A percentile compares a stretch with the other conserved stretches of the same genome.
phyloP scores from a whole-genome alignment of 148 eudicot genomes.

The Chenopodium quinoa region DNA sequence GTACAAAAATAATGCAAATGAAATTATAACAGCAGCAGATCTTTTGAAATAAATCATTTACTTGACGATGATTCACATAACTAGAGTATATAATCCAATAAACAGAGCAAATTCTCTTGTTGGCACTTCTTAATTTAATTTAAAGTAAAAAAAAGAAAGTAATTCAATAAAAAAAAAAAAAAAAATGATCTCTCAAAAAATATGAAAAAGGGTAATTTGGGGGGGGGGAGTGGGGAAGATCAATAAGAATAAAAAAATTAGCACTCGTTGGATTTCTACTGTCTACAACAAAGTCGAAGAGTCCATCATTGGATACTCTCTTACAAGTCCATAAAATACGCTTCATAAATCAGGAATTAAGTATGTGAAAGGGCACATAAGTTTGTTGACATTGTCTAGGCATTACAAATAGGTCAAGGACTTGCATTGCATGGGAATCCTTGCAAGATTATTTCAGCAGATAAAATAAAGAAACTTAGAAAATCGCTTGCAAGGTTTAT shows the following conservation, averaged over 20 bases:
- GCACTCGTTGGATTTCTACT: background rate
- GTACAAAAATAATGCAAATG: background rate
- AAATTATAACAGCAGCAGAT: background rate
- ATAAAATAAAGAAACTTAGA: background rate
- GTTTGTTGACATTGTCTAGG: background rate
- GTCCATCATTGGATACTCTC: background rate
- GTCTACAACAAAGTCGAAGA: background rate
- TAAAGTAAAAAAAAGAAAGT: too few species aligned
- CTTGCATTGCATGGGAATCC: background rate
- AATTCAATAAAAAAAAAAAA: too few species aligned
- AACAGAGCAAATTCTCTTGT: background rate
- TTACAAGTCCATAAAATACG: background rate
- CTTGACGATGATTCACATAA: background rate
- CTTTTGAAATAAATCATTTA: background rate
- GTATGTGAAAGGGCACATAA: background rate
- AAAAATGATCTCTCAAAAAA: too few species aligned
- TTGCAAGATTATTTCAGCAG: background rate
- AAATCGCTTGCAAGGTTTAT: background rate
- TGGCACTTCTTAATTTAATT: background rate
- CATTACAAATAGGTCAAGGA: background rate
- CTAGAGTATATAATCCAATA: background rate
- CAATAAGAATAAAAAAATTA: too few species aligned
- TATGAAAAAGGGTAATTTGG: too few species aligned
- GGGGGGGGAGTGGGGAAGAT: too few species aligned
- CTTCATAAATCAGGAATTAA: background rate